These are phyloP conservation scores for Tuber umbilicatum DNA, from an alignment of 495 filamentous ascomycete genomes.

Conservation along the genomic window DNA sequence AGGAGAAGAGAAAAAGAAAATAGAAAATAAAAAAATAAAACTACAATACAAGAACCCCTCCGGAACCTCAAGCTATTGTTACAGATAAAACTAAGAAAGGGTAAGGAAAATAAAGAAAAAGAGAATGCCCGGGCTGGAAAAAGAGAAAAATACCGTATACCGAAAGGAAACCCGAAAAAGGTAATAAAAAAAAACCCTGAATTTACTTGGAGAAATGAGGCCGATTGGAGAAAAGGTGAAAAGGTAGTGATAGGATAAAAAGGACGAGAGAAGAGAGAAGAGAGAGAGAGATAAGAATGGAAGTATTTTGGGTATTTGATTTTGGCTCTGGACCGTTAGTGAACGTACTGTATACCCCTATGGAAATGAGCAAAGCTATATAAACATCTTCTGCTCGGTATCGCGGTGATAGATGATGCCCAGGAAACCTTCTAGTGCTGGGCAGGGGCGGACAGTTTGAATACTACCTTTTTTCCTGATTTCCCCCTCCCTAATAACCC, in stretches of 20 bases:
- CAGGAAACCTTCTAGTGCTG: constrained; percentile 5
- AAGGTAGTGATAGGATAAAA: constrained; percentile 3
- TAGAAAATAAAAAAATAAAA: constrained; percentile 18
- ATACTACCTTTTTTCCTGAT: constrained; percentile 4
- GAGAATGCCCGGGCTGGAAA: neutral
- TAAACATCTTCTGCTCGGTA: neutral
- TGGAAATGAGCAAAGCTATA: constrained; percentile 11
- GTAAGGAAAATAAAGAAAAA: neutral
- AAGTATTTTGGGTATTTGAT: constrained; percentile 16
- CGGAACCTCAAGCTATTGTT: neutral
- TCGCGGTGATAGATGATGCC: neutral
- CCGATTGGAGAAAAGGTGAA: neutral
- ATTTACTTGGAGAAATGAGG: neutral
- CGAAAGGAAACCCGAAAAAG: neutral
- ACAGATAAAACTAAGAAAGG: neutral
- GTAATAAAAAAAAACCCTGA: constrained; percentile 1
- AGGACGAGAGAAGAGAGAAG: neutral
- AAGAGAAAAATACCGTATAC: constrained; percentile 1
- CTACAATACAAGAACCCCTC: constrained; percentile 1
- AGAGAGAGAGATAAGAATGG: constrained; percentile 15
- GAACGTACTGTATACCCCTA: constrained; percentile 26
- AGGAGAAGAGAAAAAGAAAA: constrained; percentile 7
- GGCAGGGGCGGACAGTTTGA: neutral
- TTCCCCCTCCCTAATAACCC: constrained; percentile 25
- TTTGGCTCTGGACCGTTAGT: constrained; percentile 8